Percentiles rank a stretch among this genome's conserved stretches.
These are phyloP conservation scores for Salix purpurea DNA, from an alignment of 345 rosid genomes.

Conservation along the genomic window DNA sequence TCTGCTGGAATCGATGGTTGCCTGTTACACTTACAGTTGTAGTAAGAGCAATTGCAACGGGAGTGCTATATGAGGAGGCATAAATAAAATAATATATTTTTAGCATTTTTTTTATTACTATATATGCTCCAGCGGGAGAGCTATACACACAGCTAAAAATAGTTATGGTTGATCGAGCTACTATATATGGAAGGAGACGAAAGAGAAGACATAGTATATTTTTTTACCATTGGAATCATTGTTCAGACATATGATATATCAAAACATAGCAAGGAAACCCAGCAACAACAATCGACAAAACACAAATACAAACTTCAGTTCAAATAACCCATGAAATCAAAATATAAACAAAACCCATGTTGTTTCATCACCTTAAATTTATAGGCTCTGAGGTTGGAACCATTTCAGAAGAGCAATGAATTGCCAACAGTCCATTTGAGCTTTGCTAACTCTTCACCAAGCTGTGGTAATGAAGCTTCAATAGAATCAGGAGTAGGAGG, in stretches of 20 bases:
- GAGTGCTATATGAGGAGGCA: no score
- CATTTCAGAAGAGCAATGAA: slow-evolving; percentile 44
- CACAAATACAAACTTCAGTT: not conserved
- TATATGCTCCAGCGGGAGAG: no score
- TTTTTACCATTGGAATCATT: no score
- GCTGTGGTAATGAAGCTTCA: slow-evolving; percentile 21
- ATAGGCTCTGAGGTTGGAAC: slow-evolving; percentile 46
- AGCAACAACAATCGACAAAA: not conserved
- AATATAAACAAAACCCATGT: not conserved
- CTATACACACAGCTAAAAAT: no score
- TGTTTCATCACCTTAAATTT: slow-evolving; percentile 39
- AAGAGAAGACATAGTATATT: no score
- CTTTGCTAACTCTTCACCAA: slow-evolving; percentile 19
- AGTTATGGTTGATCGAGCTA: no score
- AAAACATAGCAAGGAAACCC: no score
- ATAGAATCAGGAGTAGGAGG: slow-evolving; percentile 13
- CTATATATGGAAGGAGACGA: no score
- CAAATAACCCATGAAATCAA: not conserved
- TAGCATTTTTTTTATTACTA: no score
- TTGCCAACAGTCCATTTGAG: slow-evolving; percentile 22
- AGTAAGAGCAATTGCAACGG: slow-evolving; percentile 23
- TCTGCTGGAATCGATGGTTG: slow-evolving; percentile 66
- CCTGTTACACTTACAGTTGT: slow-evolving; percentile 93
- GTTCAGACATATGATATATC: no score
- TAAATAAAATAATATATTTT: no score